Evolutionary conservation across 805 yeast species (phyloP).

Genomic region (Nakazawaea populi): DNA sequence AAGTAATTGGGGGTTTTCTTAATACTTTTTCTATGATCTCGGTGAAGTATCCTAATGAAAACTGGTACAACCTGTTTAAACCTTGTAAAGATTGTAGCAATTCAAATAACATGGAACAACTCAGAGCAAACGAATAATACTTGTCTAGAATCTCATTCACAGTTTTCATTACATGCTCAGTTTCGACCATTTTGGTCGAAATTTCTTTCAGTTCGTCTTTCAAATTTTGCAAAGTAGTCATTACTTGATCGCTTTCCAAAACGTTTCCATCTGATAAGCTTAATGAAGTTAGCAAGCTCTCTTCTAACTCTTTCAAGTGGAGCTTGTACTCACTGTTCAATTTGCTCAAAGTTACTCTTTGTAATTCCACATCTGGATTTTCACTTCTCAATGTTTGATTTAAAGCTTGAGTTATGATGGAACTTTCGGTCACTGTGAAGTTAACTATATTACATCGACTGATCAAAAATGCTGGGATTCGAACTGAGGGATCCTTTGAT

Average conservation of each 20-base stretch:
- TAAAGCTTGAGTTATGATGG: conserved; percentile 57
- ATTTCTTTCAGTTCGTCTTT: conserved; percentile 58
- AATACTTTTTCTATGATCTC: conserved; percentile 28
- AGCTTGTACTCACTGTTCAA: conserved; percentile 55
- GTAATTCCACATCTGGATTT: conserved; percentile 61
- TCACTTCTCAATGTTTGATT: conserved; percentile 47
- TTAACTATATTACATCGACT: conserved; percentile 61
- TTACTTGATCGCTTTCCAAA: conserved; percentile 58
- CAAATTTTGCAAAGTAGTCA: conserved; percentile 55
- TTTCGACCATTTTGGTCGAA: conserved; percentile 45
- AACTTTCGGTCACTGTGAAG: conserved; percentile 66
- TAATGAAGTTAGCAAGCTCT: conserved; percentile 49
- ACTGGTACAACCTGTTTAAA: conserved; percentile 51
- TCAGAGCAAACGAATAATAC: conserved; percentile 50
- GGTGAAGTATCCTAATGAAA: conserved; percentile 43
- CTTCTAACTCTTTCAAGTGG: conserved; percentile 51
- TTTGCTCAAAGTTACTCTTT: conserved; percentile 46
- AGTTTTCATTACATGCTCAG: conserved; percentile 46
- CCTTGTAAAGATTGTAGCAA: conserved; percentile 35
- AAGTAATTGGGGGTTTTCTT: conserved; percentile 9
- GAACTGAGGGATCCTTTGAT: conserved; percentile 49
- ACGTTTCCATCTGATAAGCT: conserved; percentile 54
- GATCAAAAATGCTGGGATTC: conserved; percentile 47
- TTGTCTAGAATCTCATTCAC: conserved; percentile 42
- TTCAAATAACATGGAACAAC: conserved; percentile 44